These are phyloP conservation scores for Stagonosporopsis vannaccii DNA, from an alignment of 2,329 filamentous ascomycete genomes.

Conservation along the genomic window DNA sequence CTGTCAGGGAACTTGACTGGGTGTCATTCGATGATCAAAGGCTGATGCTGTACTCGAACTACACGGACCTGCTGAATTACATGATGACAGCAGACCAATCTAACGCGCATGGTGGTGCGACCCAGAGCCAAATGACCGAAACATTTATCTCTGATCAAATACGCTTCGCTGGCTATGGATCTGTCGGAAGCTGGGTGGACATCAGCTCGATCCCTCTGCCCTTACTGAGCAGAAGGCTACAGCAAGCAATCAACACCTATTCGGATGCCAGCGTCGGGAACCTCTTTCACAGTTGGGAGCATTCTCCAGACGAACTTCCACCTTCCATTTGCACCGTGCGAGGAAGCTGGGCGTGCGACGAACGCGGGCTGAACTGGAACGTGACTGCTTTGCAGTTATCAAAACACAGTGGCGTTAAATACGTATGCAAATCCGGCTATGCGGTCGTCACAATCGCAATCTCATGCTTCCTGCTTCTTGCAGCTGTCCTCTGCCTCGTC, in stretches of 20 bases:
- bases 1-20: too few relatives aligned
- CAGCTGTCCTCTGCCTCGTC: background rate
- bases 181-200: background rate
- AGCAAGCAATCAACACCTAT: constrained; percentile 19
- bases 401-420: background rate
- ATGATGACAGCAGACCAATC: too few relatives aligned
- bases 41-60: too few relatives aligned
- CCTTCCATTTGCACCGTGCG: background rate
- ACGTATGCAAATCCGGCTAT: constrained; percentile 5
- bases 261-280: constrained; percentile 3
- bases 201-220: background rate
- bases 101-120: too few relatives aligned
- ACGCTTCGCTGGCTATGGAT: too few relatives aligned
- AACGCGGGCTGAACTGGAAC: background rate
- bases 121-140: too few relatives aligned
- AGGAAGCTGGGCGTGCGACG: too few relatives aligned
- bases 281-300: background rate
- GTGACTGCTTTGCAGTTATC: background rate
- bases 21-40: too few relatives aligned
- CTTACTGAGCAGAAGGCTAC: constrained; percentile 8
- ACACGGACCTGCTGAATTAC: too few relatives aligned
- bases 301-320: background rate
- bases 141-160: too few relatives aligned
- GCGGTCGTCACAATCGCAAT: constrained; percentile 9
- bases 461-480: background rate